Evolutionary conservation across 1,284 basidiomycete species (phyloP), one percentile per base, ranked within the genome.

Genomic region (Pseudomicrostroma phylloplanum): DNA sequence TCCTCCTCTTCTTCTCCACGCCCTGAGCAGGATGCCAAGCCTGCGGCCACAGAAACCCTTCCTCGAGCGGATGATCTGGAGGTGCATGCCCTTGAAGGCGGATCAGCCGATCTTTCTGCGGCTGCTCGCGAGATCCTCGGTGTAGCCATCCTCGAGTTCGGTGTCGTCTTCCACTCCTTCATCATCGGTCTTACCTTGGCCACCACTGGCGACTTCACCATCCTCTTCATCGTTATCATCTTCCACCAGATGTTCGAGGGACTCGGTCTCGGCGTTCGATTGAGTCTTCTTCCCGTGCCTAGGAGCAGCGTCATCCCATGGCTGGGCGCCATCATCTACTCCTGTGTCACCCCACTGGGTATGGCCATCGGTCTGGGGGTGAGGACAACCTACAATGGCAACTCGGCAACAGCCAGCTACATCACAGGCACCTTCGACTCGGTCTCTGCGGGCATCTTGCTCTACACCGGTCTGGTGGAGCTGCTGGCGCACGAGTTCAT

Each of bases 161-260:
- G 94, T 72, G 90, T 97, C 56, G 81, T 93, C 13, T 83, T 98
- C 65, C 92, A 96, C 56, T 79, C 80, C 74, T 77, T 96, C 49
- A 85, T 98, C 68, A 92, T 98, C 70, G 94, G 94, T 0, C 82
- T 98, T 25, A 97, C 94, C 0, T 86, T 98, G 55, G 92, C 92
- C 21, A 91, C 94, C 40, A 86, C 89, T 72, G 81, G 23, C 53
- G 77, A 85, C 56, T 97, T 98, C 81, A 89, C 85, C 67, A 81
- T 89, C 12, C 85, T 98, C 21, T 93, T 97, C 78, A 82, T 92
- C 65, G 93, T 97, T 63, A 81, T 97, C 68, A 83, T 94, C 76
- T 96, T 81, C 70, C 79, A 81, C 70, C 80, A 79, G 66, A 73
- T 78, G 68, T 79, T 79, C 65, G 77, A 79, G 55, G 70, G 73